Conservation (phyloP, 257 asterid genomes). For the Prunella vulgaris region DNA sequence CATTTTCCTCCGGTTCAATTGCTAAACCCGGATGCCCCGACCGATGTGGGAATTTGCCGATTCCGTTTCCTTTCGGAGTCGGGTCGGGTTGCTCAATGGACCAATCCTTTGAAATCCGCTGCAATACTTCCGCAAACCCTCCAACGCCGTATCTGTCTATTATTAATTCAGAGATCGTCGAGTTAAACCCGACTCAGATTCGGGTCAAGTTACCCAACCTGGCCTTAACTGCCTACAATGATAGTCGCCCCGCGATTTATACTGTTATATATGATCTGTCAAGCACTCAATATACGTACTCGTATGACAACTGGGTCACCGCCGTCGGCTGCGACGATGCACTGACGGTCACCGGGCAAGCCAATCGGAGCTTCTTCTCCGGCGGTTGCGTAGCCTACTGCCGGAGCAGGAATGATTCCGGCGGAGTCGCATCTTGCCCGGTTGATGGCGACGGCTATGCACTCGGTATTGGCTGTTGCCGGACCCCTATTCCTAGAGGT, state of each 20-base stretch:
- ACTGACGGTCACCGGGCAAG: constrained; percentile 1
- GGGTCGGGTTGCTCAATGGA: constrained; percentile 6
- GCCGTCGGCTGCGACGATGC: constrained; percentile 26
- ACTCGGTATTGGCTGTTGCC: constrained; percentile 24
- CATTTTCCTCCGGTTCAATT: not conserved
- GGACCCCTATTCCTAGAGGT: constrained; percentile 26
- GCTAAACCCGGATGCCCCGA: constrained; percentile 15
- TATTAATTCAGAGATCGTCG: not conserved
- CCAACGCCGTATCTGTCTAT: not conserved
- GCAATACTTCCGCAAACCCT: not conserved
- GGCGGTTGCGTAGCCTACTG: constrained; percentile 23
- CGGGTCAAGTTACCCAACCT: constrained; percentile 8
- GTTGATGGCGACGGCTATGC: constrained; percentile 6
- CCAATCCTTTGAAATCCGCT: not conserved
- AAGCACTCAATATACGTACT: not conserved
- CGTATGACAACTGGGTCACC: constrained; percentile 20
- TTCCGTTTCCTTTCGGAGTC: constrained; percentile 18
- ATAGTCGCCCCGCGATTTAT: not conserved
- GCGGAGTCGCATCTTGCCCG: constrained; percentile 14
- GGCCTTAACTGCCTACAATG: not conserved
- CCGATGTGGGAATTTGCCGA: constrained; percentile 8
- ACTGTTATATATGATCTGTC: not conserved
- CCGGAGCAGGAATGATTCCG: not conserved
- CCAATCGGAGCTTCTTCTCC: constrained; percentile 7
- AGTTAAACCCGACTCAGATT: not conserved